Evolutionary conservation across 2,329 filamentous ascomycete genomes (phyloP), one percentile per base, ranked within the genome.

Genomic region (Claviceps spartinae): DNA sequence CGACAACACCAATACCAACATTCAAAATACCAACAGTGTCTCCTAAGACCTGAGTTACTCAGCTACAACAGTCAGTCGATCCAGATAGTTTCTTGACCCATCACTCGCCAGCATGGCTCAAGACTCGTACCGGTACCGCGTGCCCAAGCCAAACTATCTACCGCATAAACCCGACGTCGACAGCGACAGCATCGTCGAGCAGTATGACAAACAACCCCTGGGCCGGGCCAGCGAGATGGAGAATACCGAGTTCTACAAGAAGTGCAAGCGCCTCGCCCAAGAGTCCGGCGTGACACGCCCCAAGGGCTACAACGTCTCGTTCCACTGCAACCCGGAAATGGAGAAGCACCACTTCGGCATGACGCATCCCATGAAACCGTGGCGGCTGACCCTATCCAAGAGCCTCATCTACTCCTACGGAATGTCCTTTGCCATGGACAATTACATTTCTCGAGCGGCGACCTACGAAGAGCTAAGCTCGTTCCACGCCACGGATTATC

Each of bases 321-420:
- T 90, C 69, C 93, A 98, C 67, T 88, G 89, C 70, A 96, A 96
- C 62, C 87, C 90, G 1, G 83, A 88, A 54, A 94, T 97, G 65
- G 93, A 98, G 71, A 86, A 86, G 64, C 91, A 97, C 69, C 93
- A 98, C 68, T 98, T 98, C 67, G 93, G 93, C 58, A 85, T 88
- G 70, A 90, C 88, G 9, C 93, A 98, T 72, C 93, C 93, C 20
- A 98, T 98, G 93, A 98, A 98, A 68, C 93, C 93, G 54, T 97
- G 93, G 91, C 87, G 93, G 38, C 73, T 98, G 57, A 96, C 90
- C 16, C 77, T 98, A 52, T 94, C 93, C 52, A 97, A 98, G 67
- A 88, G 93, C 61, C 79, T 98, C 47, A 88, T 98, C 57, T 84
- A 94, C 64, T 86, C 88, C 1, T 97, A 97, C 67, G 93, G 93